Base-by-base conservation (phyloP, 2,329 filamentous ascomycete genomes). In the Fusarium sp. region DNA sequence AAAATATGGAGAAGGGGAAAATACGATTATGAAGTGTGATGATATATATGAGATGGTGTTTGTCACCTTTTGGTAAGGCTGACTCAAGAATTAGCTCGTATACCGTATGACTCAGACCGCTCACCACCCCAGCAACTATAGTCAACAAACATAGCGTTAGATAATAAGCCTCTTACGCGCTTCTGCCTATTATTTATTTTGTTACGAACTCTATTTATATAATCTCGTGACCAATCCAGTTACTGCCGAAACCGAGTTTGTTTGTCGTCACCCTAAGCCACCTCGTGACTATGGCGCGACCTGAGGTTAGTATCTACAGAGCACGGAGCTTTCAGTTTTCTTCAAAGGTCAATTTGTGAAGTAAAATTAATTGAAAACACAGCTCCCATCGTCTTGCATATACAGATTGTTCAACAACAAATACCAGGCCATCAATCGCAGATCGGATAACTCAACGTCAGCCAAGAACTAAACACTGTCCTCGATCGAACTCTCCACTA, bases 21-120 rank as follows among this genome's bases (percentile, higher is more conserved):
- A 8, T 2, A 9, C 0, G 4, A 24, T 12, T 6, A 17, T 9
- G 8, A 26, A 4, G 13, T 1, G 3, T 22, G 7, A 4, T 5
- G 32, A 3, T 54, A 38, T 26, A 38, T 26, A 9, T 26, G 7
- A 22, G 4, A 13, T 17, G 5, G 5, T 22, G n/a, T 54, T 26
- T 26, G 50, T 36, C 48, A 51, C 50, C 7, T 38, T 22, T 17
- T 54, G 18, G 18, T 54, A 22, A 38, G 50, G 32, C 50, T 54
- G 50, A 54, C 13, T 54, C 32, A 54, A 54, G 5, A 2, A 38
- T 54, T 38, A 26, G 32, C 50, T 26, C n/a, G 17, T 36, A 32
- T 32, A 18, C 15, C 2, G 47, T 32, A 17, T 54, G 50, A 54
- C 32, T 54, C 50, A 54, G 32, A 38, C 32, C 50, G 32, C 9